Base-by-base conservation (phyloP, 306 rosid species). In the Cicer yamashitae region DNA sequence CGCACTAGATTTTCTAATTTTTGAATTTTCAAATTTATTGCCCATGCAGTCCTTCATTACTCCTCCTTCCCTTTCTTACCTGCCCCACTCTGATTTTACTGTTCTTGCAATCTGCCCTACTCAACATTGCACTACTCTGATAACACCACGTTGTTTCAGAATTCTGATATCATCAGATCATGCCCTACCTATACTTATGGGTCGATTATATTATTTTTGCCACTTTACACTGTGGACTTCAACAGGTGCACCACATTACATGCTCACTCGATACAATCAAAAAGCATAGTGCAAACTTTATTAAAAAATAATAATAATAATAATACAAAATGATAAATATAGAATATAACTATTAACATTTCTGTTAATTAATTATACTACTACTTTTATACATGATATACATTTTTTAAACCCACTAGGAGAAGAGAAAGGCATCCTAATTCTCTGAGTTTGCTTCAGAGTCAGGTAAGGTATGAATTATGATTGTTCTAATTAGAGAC, bases 11-110 rank as follows among this genome's bases (percentile, higher is more conserved):
- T 18, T 44, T 11, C 1, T 10, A 10, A 13, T 25, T 20, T 46
- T 14, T 10, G 2, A 4, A 9, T 52, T 13, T 53, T 14, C 79
- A 73, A 48, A 18, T 40, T 4, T 77, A 82, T 73, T 64, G 74
- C 75, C 80, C 84, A 80, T 84, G 74, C 84, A 80, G 45, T 20
- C 63, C 62, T 50, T 37, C 76, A 22, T 17, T 41, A 1, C 62
- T 15, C 56, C 7, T 80, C 39, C 71, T 60, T 50, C 53, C 7
- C 15, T 71, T 44, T 20, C 76, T 50, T 57, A 72, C 67, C 74
- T 62, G 64, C 58, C 78, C 67, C 72, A 64, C 81, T 2, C 37
- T 83, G 81, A 64, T 64, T 73, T 45, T 61, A 63, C 80, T 53
- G 70, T 82, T 78, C 10, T 47, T 47, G 18, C 79, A 44, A 61